Evolutionary conservation across 208 protist genomes (phyloP).

Genomic region (Acanthamoeba sp.): DNA sequence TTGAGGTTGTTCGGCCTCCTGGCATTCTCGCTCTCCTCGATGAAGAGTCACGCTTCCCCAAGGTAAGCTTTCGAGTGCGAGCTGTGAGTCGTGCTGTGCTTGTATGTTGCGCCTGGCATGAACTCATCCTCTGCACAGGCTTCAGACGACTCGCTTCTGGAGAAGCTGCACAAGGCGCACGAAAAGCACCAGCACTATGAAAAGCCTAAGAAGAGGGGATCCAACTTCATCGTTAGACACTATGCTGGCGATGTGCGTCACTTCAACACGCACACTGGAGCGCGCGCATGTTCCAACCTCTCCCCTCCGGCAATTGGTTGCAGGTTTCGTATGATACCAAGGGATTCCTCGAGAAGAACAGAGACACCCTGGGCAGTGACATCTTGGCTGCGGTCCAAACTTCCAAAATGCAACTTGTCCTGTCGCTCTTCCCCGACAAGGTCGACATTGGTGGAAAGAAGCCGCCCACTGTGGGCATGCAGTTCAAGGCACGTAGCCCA

Average conservation of each 20-base stretch:
- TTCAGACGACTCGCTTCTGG: constrained; percentile 64
- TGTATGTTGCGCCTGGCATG: neutral
- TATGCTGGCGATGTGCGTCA: constrained; percentile 68
- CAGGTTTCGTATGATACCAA: constrained; percentile 72
- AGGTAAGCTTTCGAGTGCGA: neutral
- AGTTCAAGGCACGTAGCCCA: constrained; percentile 66
- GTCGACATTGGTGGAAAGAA: constrained; percentile 74
- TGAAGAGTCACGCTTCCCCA: constrained; percentile 77
- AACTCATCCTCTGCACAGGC: too few relatives aligned
- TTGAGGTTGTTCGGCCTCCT: constrained; percentile 78
- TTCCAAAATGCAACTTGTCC: neutral
- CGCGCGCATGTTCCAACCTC: too few relatives aligned
- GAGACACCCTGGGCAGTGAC: constrained; percentile 77
- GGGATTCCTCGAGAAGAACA: constrained; percentile 85
- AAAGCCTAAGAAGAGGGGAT: constrained; percentile 77
- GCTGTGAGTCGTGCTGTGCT: neutral
- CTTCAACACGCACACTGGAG: too few relatives aligned
- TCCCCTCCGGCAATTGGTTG: too few relatives aligned
- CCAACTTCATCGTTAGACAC: constrained; percentile 73
- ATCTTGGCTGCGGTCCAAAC: constrained; percentile 45
- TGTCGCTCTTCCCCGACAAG: constrained; percentile 75
- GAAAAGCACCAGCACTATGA: constrained; percentile 81
- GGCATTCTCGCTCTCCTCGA: constrained; percentile 76
- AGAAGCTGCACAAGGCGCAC: constrained; percentile 75
- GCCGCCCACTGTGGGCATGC: constrained; percentile 67